A percentile compares a stretch with the other conserved stretches of the same genome.
Conservation (phyloP, 768 basidiomycete genomes). For the Agrocybe chaxingu region DNA sequence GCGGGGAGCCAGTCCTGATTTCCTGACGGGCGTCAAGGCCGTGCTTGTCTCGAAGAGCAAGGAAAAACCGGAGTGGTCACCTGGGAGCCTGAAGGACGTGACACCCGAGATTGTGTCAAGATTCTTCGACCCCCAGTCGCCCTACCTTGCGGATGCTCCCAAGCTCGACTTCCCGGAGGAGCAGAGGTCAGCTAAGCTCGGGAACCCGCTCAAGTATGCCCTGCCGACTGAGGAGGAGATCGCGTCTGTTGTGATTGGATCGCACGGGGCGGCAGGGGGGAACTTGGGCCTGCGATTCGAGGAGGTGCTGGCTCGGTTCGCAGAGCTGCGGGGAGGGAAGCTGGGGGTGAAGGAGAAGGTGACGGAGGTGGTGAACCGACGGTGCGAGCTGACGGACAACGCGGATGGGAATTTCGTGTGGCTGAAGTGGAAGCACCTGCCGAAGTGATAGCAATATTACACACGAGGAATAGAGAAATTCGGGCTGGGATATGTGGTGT, state of each 20-base stretch:
- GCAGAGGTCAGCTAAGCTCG: constrained; percentile 19
- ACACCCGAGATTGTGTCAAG: constrained; percentile 49
- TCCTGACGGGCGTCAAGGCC: constrained; percentile 74
- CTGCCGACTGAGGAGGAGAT: constrained; percentile 82
- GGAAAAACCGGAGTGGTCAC: constrained; percentile 67
- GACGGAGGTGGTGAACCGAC: constrained; percentile 68
- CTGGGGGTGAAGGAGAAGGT: constrained; percentile 74
- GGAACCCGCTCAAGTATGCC: constrained; percentile 39
- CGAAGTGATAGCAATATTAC: constrained; percentile 20
- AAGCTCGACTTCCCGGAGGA: constrained; percentile 38
- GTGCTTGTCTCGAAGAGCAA: constrained; percentile 49
- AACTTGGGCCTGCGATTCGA: constrained; percentile 52
- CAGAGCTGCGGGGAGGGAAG: constrained; percentile 45
- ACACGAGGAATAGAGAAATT: constrained; percentile 14
- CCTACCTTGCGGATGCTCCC: constrained; percentile 43
- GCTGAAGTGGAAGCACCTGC: constrained; percentile 55
- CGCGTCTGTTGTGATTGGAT: constrained; percentile 59
- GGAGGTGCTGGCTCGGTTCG: constrained; percentile 61
- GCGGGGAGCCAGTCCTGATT: constrained; percentile 81
- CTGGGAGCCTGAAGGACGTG: constrained; percentile 59
- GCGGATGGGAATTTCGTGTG: constrained; percentile 57
- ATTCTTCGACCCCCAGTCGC: constrained; percentile 65
- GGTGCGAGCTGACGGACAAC: constrained; percentile 59
- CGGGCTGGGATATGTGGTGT: constrained; percentile 5
- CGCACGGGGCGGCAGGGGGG: constrained; percentile 57